Base-by-base conservation (phyloP, 352 stramenopile genomes). In the Pythium diclinum region DNA sequence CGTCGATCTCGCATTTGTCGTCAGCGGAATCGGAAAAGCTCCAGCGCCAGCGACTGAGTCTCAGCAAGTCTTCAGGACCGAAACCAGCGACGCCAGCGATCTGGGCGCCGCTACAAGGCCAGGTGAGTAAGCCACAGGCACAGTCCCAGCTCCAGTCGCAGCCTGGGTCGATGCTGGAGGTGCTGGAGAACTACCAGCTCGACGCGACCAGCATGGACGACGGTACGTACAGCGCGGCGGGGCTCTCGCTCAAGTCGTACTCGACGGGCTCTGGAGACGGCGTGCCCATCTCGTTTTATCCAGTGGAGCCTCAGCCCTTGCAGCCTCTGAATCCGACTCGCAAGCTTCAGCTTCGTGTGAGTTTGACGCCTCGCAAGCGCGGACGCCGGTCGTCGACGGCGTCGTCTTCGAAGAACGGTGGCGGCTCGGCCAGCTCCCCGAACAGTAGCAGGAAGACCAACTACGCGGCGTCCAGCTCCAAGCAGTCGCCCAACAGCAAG, bases 1-100 rank as follows among this genome's bases (percentile, higher is more conserved):
- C 78, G 13, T 88, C 79, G 4, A 89, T 92, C 59, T 92, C 83
- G 0, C 77, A 75, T 14, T 57, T 86, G 2, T 91, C 81, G n/a
- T 89, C 82, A 0, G 70, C 74, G 2, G 83, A 91, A 47, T 92
- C 83, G 3, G 81, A 91, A 40, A 89, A 89, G 57, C 73, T 80
- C 38, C 78, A 87, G 66, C 79, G 82, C 46, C 78, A 87, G 54
- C 77, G 80, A 13, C 55, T 92, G 21, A 87, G 77, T 51, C 61
- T 92, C 32, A 80, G 65, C 51, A 72, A 71, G 34, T 55, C 72
- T 9, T 63, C 73, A 0, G 53, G 13, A 72, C 68, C 56, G 74
- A 79, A 51, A 65, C 57, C 7, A 52, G 59, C 9, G 66, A 66
- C 48, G 54, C 77, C 48, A 57, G 30, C 21, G 21, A 62, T 44